These are phyloP conservation scores for Trametes cinnabarina DNA, from an alignment of 768 basidiomycete genomes.

Conservation along the genomic window DNA sequence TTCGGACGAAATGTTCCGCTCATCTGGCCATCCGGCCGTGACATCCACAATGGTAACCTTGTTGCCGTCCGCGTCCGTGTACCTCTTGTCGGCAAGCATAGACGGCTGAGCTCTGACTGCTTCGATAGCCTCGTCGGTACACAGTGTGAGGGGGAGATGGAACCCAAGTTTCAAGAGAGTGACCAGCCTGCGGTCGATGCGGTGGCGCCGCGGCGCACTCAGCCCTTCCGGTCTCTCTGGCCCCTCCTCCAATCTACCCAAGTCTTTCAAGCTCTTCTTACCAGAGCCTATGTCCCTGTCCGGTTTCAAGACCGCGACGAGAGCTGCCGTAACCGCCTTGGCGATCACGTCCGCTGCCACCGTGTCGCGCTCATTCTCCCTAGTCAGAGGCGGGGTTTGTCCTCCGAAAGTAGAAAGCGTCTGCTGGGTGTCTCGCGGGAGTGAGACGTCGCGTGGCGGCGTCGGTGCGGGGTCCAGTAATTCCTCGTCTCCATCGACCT, in stretches of 20 bases:
- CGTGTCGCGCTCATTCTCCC: too few species aligned
- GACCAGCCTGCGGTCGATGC: background rate
- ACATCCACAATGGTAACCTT: background rate
- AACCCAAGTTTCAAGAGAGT: background rate
- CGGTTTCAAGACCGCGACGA: too few species aligned
- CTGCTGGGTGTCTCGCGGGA: too few species aligned
- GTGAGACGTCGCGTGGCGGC: too few species aligned
- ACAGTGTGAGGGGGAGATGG: slow-evolving; percentile 4
- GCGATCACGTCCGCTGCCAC: too few species aligned
- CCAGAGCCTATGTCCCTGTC: too few species aligned
- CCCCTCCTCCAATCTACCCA: too few species aligned
- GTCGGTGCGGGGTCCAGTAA: background rate
- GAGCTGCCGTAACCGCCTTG: too few species aligned
- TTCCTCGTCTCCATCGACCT: background rate
- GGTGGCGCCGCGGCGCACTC: background rate
- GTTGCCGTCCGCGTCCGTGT: background rate
- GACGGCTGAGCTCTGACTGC: background rate
- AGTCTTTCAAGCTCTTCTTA: too few species aligned
- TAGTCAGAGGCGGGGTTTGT: too few species aligned
- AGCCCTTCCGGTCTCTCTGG: background rate
- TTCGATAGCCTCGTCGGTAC: background rate
- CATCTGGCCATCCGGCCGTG: background rate
- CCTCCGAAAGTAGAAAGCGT: too few species aligned
- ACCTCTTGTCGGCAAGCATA: background rate
- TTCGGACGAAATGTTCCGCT: background rate